Base-by-base conservation (phyloP, 177 flowering plant genomes). In the Vitis hybrid region DNA sequence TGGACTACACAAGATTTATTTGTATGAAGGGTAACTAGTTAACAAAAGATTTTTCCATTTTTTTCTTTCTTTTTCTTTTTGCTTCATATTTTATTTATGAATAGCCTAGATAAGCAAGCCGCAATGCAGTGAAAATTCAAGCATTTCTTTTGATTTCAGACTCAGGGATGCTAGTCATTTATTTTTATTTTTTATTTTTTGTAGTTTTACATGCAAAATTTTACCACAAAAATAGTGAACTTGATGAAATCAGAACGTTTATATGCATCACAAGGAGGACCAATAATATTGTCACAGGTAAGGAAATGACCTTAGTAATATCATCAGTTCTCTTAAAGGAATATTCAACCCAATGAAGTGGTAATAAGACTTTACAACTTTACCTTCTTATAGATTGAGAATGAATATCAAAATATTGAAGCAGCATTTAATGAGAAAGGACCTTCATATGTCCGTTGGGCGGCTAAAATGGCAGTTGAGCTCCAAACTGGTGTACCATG, bases 211-310 rank as follows among this genome's bases (percentile, higher is more conserved):
- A 93, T 93, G 97, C 86, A 88, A 78, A 90, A 83, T 41, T 91
- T 93, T 49, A 88, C 92, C 0, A 84, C 89, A 14, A 81, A 81
- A 62, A 87, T 93, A 56, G 97, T 93, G 51, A 77, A 83, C 74
- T 53, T 90, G 91, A 84, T 93, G 92, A 87, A 90, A 63, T 75
- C 86, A 24, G 87, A 91, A 69, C 68, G 76, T 1, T 60, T 93
- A 70, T 91, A 81, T 81, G 93, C 91, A 69, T 86, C 98, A 20
- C 94, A 88, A 83, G 98, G 98, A 73, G 98, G 98, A 0, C 95
- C 98, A 2, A 93, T 93, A 52, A 88, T 93, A 53, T 73, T 93
- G 2, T 90, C 98, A 51, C 98, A 93, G 91, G 98, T 91, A 67
- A 63, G 51, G 6, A 35, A 35, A 35, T 35, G 46, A 35, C 46